Conservation (phyloP, 768 basidiomycete genomes). For the Rhizopogon vulgaris region DNA sequence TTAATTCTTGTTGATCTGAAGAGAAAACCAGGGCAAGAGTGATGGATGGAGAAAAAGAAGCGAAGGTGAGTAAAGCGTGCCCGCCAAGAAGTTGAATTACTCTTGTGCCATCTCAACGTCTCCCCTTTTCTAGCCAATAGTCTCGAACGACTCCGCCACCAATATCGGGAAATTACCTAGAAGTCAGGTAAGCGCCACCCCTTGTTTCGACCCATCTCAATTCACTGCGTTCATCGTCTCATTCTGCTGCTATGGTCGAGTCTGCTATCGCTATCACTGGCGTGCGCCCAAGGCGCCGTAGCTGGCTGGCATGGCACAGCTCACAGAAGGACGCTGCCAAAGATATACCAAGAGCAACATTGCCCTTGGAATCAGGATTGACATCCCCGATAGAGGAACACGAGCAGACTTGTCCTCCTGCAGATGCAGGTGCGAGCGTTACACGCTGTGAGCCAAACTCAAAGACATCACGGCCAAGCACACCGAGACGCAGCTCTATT, state of each 20-base stretch:
- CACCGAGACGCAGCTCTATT: conserved; percentile 17
- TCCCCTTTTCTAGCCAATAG: conserved; percentile 20
- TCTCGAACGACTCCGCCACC: conserved; percentile 26
- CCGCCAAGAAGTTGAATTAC: conserved; percentile 16
- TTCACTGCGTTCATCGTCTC: conserved; percentile 3
- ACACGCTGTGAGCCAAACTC: conserved; percentile 2
- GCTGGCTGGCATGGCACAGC: conserved; percentile 23
- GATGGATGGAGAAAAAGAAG: conserved; percentile 22
- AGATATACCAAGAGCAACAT: conserved; percentile 7
- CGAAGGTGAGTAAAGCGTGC: conserved; percentile 21
- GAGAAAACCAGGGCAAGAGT: background rate
- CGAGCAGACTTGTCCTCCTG: background rate
- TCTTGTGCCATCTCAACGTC: conserved; percentile 4
- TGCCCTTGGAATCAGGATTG: conserved; percentile 12
- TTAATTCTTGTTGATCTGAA: background rate
- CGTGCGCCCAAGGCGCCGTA: conserved; percentile 15
- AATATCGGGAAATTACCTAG: conserved; percentile 14
- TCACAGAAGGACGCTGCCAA: conserved; percentile 16
- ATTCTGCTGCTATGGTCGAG: conserved; percentile 15
- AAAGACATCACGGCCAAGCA: conserved; percentile 14
- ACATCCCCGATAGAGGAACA: conserved; percentile 13
- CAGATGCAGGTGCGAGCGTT: background rate
- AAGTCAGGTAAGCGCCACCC: conserved; percentile 24
- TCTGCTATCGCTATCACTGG: background rate
- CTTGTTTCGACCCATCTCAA: conserved; percentile 9